Base-by-base conservation (phyloP, 768 basidiomycete species). In the Clavaria fumosa region DNA sequence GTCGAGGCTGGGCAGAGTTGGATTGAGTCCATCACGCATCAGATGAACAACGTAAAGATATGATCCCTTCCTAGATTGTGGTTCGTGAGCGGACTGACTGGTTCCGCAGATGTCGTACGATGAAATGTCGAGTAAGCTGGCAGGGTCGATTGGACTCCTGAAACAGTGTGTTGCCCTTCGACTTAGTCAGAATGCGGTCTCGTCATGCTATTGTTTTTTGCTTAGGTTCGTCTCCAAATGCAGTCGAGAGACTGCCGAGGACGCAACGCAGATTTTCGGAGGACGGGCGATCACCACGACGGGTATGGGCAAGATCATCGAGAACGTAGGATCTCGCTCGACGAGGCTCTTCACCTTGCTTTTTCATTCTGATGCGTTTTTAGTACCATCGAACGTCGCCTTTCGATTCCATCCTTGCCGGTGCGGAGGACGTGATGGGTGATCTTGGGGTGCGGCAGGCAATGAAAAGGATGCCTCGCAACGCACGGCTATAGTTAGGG, bases 21-120 rank as follows among this genome's bases (percentile, higher is more conserved):
- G 88, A 69, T 90, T 7, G 91, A 97, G 63, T 70, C 65, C 15
- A 63, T 95, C 38, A 95, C 89, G 2, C 74, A 79, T 52, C 89
- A 95, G 54, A 91, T 93, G 88, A 85, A 80, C 52, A 76, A 86
- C 50, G 82, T 84, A 38, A 23, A 9, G 9, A 28, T 28, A 28
- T 28, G 66, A 39, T 22, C 18, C 27, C 51, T 52, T 48, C 23
- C 27, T 23, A 34, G 20, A 31, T 35, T 31, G 46, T n/a, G 32
- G 12, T 31, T 22, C 28, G 20, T 44, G 22, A 12, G 39, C 34
- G 24, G 26, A 19, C 23, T 21, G 21, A 42, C 12, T 10, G 14
- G 27, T 34, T 33, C 31, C 32, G 4, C 54, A 91, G 78, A 91
- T 91, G 90, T 69, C 65, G 34, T 91, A 91, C 50, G 65, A 64